Base-by-base conservation (phyloP, 306 rosid genomes). In the Amphicarpaea edgeworthii region DNA sequence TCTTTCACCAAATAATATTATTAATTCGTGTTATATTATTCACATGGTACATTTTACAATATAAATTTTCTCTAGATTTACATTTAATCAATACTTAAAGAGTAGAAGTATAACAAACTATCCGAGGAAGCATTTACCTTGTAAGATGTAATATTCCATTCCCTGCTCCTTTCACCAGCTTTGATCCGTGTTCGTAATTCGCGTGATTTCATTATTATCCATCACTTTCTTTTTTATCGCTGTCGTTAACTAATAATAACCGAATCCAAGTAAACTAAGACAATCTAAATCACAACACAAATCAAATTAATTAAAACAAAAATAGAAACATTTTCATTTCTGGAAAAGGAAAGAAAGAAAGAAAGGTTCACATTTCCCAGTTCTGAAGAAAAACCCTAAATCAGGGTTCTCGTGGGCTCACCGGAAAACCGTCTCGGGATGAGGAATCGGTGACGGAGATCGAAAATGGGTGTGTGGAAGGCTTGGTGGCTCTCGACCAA, bases 341-440 rank as follows among this genome's bases (percentile, higher is more conserved):
- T 12, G 32, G 14, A 19, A 51, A 70, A 3, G 17, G 71, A 38
- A 23, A 32, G 71, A 38, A 23, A 47, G 23, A 50, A 50, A 50
- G 11, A 50, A 50, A 17, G 41, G 26, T n/a, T 65, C 12, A 40
- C 51, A 41, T 7, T 64, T 32, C 17, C 3, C 24, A 42, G 28
- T 34, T 51, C 57, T 49, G 23, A 57, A 57, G 23, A 57, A 57
- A 83, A 75, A 83, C 82, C 81, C 79, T 75, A 83, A 83, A 63
- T 79, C 59, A 63, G 76, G 67, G 84, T 70, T 83, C 78, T 5
- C n/a, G n/a, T n/a, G n/a, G n/a, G n/a, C 0, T 7, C 14, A 10
- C 15, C 0, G 38, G 38, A 34, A 34, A 34, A 34, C 7, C 5
- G 9, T 2, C 8, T 34, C 32, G 61, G 38, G 75, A 77, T 77